phyloP scores from a whole-genome alignment of 208 protist species.

The Novymonas esmeraldas region DNA sequence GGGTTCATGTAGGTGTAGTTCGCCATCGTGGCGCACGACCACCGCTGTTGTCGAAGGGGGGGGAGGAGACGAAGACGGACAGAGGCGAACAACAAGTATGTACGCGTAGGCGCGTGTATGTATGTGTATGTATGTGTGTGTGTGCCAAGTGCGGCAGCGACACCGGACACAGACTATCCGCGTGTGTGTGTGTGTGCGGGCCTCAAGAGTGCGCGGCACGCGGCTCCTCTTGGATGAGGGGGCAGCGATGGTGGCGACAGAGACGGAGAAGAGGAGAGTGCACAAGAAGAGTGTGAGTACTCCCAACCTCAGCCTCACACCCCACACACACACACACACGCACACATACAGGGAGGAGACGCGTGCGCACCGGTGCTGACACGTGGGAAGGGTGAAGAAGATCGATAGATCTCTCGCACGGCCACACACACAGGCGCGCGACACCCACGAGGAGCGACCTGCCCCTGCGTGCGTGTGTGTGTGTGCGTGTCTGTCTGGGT shows the following conservation, averaged over 20 bases:
- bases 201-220: too few species aligned
- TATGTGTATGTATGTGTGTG: slow-evolving; percentile 5
- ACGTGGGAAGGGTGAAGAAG: too few species aligned
- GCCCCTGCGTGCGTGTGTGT: background rate
- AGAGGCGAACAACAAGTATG: background rate
- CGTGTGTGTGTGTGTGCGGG: too few species aligned
- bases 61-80: background rate
- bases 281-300: slow-evolving; percentile 1
- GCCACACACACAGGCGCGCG: too few species aligned
- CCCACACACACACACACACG: too few species aligned
- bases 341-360: too few species aligned
- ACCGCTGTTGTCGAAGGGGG: background rate
- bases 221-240: too few species aligned
- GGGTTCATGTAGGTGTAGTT: slow-evolving; percentile 65
- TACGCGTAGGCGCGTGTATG: background rate
- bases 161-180: too few species aligned
- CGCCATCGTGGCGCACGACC: slow-evolving; percentile 24
- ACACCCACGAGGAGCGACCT: background rate
- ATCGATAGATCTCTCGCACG: too few species aligned
- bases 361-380: too few species aligned
- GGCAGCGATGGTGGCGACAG: slow-evolving; percentile 10
- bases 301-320: too few species aligned
- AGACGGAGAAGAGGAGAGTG: slow-evolving; percentile 6
- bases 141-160: background rate
- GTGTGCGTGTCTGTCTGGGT: slow-evolving; percentile 6